A percentile compares a stretch with the other conserved stretches of the same genome.
These are phyloP conservation scores for Xylaria cubensis DNA, from an alignment of 495 filamentous ascomycete species.

Conservation along the genomic window DNA sequence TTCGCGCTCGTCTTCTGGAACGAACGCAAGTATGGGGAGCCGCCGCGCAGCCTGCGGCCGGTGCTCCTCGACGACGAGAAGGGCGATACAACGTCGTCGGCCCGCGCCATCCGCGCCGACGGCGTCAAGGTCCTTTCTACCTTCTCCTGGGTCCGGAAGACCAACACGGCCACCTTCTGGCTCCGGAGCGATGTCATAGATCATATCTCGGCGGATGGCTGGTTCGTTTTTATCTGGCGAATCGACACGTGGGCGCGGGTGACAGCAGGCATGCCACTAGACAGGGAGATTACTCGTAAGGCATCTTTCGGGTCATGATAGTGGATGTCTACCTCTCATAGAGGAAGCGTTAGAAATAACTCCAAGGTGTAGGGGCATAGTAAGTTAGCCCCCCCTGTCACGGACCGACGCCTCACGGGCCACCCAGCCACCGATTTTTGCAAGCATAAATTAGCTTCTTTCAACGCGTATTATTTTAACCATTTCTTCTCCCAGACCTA, in stretches of 20 bases:
- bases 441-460: no score
- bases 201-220: slow-evolving; percentile 32
- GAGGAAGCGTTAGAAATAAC: neutral
- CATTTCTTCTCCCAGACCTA: no score
- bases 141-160: slow-evolving; percentile 35
- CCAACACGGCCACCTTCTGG: slow-evolving; percentile 37
- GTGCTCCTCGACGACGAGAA: slow-evolving; percentile 32
- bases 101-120: slow-evolving; percentile 29
- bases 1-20: slow-evolving; percentile 45
- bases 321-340: neutral
- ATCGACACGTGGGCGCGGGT: neutral
- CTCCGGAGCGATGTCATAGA: slow-evolving; percentile 40
- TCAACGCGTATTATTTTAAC: no score
- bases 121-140: slow-evolving; percentile 36
- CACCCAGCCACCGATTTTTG: no score
- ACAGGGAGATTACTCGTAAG: neutral
- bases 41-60: slow-evolving; percentile 12
- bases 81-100: slow-evolving; percentile 20
- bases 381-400: no score
- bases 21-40: slow-evolving; percentile 20
- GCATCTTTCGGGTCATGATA: neutral
- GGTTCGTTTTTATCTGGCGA: slow-evolving; percentile 37
- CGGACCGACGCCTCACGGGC: no score
- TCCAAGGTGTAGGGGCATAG: no score
- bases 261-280: neutral